Evolutionary conservation across 163 green algal genomes (phyloP).

Genomic region (Picocystis sp.): DNA sequence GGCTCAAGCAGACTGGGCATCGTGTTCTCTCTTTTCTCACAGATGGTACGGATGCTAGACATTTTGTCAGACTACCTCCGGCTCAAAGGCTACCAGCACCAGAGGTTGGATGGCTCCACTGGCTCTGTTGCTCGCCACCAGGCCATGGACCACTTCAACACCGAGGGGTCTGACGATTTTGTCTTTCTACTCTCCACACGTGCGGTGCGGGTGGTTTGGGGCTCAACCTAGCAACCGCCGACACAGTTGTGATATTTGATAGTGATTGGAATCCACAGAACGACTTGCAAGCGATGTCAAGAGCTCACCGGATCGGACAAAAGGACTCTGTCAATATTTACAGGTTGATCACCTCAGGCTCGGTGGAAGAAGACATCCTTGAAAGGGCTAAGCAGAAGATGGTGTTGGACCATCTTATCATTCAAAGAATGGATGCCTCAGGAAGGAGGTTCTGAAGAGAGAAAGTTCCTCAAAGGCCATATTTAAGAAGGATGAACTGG

Average conservation of each 20-base stretch:
- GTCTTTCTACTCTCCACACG: slow-evolving; percentile 33
- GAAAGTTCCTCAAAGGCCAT: slow-evolving; percentile 7
- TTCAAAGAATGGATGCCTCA: slow-evolving; percentile 82
- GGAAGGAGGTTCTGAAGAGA: slow-evolving; percentile 49
- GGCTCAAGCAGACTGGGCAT: slow-evolving; percentile 71
- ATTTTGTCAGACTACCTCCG: slow-evolving; percentile 87
- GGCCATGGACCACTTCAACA: slow-evolving; percentile 93
- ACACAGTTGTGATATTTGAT: slow-evolving; percentile 39
- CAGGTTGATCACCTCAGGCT: slow-evolving; percentile 66
- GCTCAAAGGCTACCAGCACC: slow-evolving; percentile 65
- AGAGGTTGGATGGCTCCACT: slow-evolving; percentile 85
- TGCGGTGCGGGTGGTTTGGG: slow-evolving; percentile 29
- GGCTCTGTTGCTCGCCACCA: slow-evolving; percentile 42
- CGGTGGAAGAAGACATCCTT: slow-evolving; percentile 88
- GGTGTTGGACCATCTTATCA: slow-evolving; percentile 46
- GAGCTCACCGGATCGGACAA: slow-evolving; percentile 89
- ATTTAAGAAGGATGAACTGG: slow-evolving; percentile 76
- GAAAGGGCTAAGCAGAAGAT: slow-evolving; percentile 93
- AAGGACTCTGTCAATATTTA: slow-evolving; percentile 92
- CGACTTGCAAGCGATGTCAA: slow-evolving; percentile 65
- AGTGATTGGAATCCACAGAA: slow-evolving; percentile 90
- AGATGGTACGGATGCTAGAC: slow-evolving; percentile 93
- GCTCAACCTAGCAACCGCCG: slow-evolving; percentile 32
- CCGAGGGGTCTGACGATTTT: slow-evolving; percentile 33
- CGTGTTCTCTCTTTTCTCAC: slow-evolving; percentile 87